These are phyloP conservation scores for Myxozyma neotropica DNA, from an alignment of 805 yeast species.

Conservation along the genomic window DNA sequence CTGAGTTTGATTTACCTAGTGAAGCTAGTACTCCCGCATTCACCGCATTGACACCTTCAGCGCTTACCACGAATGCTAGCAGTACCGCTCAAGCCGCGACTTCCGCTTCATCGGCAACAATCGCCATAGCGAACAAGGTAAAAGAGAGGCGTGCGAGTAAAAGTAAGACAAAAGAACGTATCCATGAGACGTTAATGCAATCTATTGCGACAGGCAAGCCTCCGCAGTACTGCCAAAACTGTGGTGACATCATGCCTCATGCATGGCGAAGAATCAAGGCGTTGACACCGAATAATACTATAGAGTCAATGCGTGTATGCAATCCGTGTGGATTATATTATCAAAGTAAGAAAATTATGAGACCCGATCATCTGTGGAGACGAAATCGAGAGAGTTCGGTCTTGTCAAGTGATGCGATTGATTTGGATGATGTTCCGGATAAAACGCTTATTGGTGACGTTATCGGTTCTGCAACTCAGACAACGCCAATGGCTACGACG, in stretches of 20 bases:
- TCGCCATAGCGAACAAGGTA: not conserved
- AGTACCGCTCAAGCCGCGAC: not conserved
- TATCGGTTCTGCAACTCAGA: not conserved
- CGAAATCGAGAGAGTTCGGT: slow-evolving; percentile 5
- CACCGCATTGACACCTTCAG: slow-evolving; percentile 1
- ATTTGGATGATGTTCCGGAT: slow-evolving; percentile 21
- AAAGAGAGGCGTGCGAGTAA: not conserved
- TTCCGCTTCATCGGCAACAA: not conserved
- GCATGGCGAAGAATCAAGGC: slow-evolving; percentile 39
- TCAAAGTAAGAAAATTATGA: slow-evolving; percentile 38
- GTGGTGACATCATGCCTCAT: slow-evolving; percentile 40
- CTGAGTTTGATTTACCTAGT: slow-evolving; percentile 4
- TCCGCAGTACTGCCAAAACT: slow-evolving; percentile 40
- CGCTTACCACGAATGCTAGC: not conserved
- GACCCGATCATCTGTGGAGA: slow-evolving; percentile 41
- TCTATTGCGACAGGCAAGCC: slow-evolving; percentile 36
- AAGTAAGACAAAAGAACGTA: slow-evolving; percentile 23
- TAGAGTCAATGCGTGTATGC: slow-evolving; percentile 23
- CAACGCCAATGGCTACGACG: not conserved
- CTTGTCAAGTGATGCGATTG: slow-evolving; percentile 17
- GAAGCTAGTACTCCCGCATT: slow-evolving; percentile 3
- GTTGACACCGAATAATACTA: slow-evolving; percentile 23
- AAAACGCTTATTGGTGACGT: not conserved
- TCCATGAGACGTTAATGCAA: slow-evolving; percentile 25
- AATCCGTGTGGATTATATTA: slow-evolving; percentile 43